These are phyloP conservation scores for Coniochaeta sp. DNA, from an alignment of 2,329 filamentous ascomycete genomes.

Conservation along the genomic window DNA sequence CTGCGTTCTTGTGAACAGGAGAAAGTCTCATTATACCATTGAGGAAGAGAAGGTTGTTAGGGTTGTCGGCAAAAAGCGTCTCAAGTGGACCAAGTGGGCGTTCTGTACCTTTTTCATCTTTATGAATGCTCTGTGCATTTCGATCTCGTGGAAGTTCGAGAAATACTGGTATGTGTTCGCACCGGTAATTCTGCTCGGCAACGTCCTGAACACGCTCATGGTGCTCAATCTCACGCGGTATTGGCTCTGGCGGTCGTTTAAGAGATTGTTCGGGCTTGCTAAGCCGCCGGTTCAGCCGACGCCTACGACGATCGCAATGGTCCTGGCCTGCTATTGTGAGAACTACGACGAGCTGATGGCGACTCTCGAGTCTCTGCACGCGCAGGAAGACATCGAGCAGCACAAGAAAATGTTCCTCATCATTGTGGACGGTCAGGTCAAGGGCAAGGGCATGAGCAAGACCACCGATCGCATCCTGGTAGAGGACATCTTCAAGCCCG, in stretches of 20 bases:
- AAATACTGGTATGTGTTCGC: slow-evolving; percentile 1
- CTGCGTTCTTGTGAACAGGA: neutral
- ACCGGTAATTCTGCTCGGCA: neutral
- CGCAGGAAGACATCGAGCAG: neutral
- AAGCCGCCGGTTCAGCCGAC: neutral
- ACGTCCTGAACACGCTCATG: neutral
- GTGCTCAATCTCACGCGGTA: neutral
- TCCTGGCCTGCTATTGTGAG: neutral
- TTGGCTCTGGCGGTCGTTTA: neutral
- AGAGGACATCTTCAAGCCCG: slow-evolving; percentile 34
- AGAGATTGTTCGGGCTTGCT: neutral
- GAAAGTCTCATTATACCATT: neutral
- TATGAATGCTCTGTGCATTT: neutral
- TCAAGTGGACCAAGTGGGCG: neutral
- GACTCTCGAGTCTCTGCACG: neutral
- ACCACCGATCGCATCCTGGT: neutral
- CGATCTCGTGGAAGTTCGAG: neutral
- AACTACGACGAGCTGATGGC: neutral
- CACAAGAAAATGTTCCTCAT: neutral
- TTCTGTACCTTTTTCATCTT: neutral
- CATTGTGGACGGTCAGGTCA: slow-evolving; percentile 1
- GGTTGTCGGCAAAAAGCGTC: neutral
- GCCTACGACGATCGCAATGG: neutral
- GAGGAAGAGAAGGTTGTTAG: neutral
- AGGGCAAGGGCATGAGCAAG: slow-evolving; percentile 1